These are phyloP conservation scores for Talaromyces sp. DNA, from an alignment of 2,329 filamentous ascomycete genomes.

Conservation along the genomic window DNA sequence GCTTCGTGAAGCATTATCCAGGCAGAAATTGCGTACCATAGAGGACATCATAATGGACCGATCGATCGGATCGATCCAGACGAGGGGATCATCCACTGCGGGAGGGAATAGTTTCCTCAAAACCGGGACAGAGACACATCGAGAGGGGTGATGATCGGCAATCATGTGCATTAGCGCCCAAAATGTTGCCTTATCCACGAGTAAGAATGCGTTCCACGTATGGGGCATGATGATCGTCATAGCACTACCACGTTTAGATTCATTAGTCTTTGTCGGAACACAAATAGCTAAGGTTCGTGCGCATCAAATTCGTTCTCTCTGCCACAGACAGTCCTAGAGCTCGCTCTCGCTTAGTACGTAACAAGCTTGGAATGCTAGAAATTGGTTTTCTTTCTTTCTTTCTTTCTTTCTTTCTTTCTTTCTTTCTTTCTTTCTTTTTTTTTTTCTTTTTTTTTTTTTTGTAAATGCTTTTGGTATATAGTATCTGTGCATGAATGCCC, in stretches of 20 bases:
- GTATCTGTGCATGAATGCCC: too few species aligned
- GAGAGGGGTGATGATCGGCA: not conserved
- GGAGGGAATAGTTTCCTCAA: slow-evolving; percentile 1
- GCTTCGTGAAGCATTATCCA: not conserved
- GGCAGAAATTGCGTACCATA: not conserved
- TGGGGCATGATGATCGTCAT: not conserved
- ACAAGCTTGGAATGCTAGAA: too few species aligned
- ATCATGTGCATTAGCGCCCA: not conserved
- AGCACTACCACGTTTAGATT: too few species aligned
- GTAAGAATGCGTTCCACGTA: not conserved
- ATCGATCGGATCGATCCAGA: not conserved
- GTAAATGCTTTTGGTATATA: too few species aligned
- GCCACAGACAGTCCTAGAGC: too few species aligned
- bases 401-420: too few species aligned
- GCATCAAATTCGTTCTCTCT: not conserved
- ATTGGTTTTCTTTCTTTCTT: too few species aligned
- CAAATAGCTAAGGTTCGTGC: not conserved
- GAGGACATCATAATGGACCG: not conserved
- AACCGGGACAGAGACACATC: not conserved
- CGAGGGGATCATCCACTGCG: not conserved
- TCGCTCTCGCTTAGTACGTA: too few species aligned
- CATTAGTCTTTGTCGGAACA: not conserved
- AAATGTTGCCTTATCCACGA: not conserved
- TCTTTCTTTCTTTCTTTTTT: too few species aligned
- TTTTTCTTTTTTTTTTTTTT: too few species aligned